Base-by-base conservation (phyloP, 2,329 filamentous ascomycete genomes). In the Nannizziopsis arthrosporioides region DNA sequence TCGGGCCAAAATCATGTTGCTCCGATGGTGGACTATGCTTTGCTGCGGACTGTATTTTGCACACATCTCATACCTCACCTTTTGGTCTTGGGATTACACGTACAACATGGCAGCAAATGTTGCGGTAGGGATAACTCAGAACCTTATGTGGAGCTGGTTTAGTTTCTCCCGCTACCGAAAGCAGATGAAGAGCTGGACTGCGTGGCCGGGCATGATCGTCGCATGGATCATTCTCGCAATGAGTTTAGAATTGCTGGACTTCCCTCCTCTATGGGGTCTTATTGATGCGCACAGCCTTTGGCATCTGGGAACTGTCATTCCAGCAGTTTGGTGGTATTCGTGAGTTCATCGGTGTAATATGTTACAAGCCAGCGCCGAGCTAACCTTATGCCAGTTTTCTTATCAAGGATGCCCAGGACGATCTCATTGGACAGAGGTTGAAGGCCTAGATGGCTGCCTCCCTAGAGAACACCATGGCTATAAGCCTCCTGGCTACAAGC, bases 91-190 rank as follows among this genome's bases (percentile, higher is more conserved):
- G 85, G 85, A 96, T 66, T 98, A 98, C 64, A 84, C 83, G 4
- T 98, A 98, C 70, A 98, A 98, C 64, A 96, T 98, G 88, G 80
- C 84, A 1, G 92, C 89, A 44, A 98, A 96, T 60, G 85, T 98
- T 15, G 79, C 76, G 2, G 78, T 84, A 9, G 92, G 92, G 2
- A 72, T 88, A 36, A 65, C 89, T 3, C 82, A 88, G 61, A 94
- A 96, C 59, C 45, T 81, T 3, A 68, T 96, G 50, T 96, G 92
- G 92, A 85, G 75, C 38, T 84, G 78, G 65, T 95, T 94, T 67
- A 89, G 84, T 62, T 78, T 84, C 56, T 70, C 71, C 55, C 77
- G 82, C 56, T 96, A 90, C 67, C 72, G 74, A 54, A 79, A 80
- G 64, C 78, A 83, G 14, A 78, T 80, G 40, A 77, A 82, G 54